These are phyloP conservation scores for Piloderma croceum DNA, from an alignment of 768 basidiomycete species.

Conservation along the genomic window DNA sequence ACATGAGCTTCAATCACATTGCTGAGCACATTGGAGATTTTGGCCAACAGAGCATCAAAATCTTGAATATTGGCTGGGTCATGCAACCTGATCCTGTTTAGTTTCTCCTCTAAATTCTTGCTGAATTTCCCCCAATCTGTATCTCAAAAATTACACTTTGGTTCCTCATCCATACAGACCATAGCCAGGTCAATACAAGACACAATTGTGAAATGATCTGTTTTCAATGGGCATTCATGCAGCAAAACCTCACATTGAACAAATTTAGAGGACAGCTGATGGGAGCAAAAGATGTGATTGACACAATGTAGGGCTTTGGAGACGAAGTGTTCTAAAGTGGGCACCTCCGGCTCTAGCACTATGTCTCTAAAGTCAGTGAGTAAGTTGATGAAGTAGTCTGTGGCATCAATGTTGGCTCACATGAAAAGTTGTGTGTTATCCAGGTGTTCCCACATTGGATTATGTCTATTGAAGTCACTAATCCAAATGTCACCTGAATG, in stretches of 20 bases:
- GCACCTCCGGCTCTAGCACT: not conserved
- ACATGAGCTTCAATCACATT: not conserved
- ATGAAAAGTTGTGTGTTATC: constrained; percentile 25
- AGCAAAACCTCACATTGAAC: not conserved
- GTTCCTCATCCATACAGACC: accelerated
- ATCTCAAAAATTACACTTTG: constrained; percentile 3
- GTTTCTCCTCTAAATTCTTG: not conserved
- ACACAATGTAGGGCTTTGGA: not conserved
- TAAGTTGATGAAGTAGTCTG: not conserved
- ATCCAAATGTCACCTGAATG: constrained; percentile 20
- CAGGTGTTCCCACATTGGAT: constrained; percentile 33
- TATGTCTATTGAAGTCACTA: constrained; percentile 38
- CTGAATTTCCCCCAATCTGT: constrained; percentile 9
- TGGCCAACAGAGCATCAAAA: not conserved
- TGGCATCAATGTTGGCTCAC: not conserved
- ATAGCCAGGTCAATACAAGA: not conserved
- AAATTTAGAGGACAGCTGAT: not conserved
- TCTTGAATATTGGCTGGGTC: not conserved
- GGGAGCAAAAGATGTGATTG: constrained; percentile 10
- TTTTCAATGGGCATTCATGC: accelerated
- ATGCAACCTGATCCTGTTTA: not conserved
- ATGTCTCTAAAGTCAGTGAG: constrained; percentile 1
- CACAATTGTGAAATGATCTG: constrained; percentile 13
- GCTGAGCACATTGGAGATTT: not conserved
- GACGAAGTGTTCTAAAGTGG: not conserved